These are phyloP conservation scores for Amylostereum areolatum DNA, from an alignment of 1,284 basidiomycete species.

Conservation along the genomic window DNA sequence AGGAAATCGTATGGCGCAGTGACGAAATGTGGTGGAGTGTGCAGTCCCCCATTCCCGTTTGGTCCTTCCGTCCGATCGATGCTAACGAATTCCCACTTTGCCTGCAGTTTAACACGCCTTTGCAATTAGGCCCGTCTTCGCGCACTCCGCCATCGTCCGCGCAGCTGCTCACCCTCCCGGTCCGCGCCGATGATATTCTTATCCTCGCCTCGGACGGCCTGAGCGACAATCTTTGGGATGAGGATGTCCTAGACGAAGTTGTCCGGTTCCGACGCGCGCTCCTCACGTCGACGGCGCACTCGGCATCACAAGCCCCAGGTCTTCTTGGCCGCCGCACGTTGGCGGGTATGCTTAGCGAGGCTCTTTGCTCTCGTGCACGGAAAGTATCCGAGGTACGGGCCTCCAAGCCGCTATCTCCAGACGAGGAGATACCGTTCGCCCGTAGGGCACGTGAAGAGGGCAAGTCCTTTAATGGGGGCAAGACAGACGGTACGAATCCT, in stretches of 20 bases:
- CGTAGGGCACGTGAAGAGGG: conserved; percentile 61
- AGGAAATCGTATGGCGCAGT: conserved; percentile 79
- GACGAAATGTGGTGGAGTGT: conserved; percentile 92
- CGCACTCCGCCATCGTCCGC: conserved; percentile 71
- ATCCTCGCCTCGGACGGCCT: conserved; percentile 89
- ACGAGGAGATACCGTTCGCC: conserved; percentile 63
- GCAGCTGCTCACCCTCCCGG: conserved; percentile 68
- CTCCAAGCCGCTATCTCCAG: conserved; percentile 15
- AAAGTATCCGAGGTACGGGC: conserved; percentile 36
- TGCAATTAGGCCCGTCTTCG: conserved; percentile 79
- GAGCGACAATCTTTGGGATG: conserved; percentile 93
- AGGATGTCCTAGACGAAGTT: conserved; percentile 90
- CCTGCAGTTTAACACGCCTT: conserved; percentile 81
- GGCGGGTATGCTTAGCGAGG: conserved; percentile 64
- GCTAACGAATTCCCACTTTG: background rate
- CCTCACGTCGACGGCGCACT: conserved; percentile 15
- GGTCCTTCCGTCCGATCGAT: conserved; percentile 12
- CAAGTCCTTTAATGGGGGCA: conserved; percentile 61
- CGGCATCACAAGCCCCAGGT: conserved; percentile 10
- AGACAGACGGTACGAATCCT: conserved; percentile 60
- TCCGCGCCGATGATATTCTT: conserved; percentile 83
- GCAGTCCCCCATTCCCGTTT: conserved; percentile 23
- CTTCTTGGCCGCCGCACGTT: conserved; percentile 47
- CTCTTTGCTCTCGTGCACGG: conserved; percentile 64
- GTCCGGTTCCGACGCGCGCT: conserved; percentile 53